Evolutionary conservation across 2,329 filamentous ascomycete species (phyloP).

Genomic region (Seiridium cupressi): DNA sequence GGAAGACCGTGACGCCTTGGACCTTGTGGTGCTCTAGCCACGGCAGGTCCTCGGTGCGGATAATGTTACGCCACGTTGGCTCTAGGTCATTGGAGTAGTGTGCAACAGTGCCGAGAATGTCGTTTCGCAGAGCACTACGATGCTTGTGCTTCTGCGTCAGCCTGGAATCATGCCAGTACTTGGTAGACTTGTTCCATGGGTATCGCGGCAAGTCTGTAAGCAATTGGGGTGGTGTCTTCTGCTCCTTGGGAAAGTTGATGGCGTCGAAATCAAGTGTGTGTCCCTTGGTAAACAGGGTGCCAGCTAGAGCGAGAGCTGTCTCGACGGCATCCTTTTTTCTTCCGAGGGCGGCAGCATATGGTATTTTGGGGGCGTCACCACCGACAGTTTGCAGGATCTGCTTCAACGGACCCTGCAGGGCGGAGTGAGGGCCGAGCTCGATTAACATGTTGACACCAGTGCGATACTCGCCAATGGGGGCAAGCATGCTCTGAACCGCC

Average conservation of each 20-base stretch:
- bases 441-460: constrained; percentile 41
- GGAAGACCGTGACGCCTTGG: constrained; percentile 55
- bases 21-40: constrained; percentile 59
- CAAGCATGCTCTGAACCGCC: constrained; percentile 37
- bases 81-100: constrained; percentile 43
- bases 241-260: constrained; percentile 42
- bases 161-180: constrained; percentile 48
- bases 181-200: constrained; percentile 43
- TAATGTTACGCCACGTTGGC: constrained; percentile 47
- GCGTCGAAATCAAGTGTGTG: constrained; percentile 39
- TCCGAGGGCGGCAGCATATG: constrained; percentile 45
- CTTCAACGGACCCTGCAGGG: constrained; percentile 48
- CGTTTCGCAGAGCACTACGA: constrained; percentile 38
- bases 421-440: constrained; percentile 50
- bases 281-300: constrained; percentile 44
- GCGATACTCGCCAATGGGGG: constrained; percentile 31
- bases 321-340: constrained; percentile 50
- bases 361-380: constrained; percentile 37
- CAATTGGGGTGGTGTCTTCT: constrained; percentile 29
- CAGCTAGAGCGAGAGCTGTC: constrained; percentile 41
- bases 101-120: constrained; percentile 44
- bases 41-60: constrained; percentile 47
- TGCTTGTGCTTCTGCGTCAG: constrained; percentile 39
- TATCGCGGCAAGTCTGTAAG: constrained; percentile 46
- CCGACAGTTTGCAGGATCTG: constrained; percentile 46